Evolutionary conservation across 768 basidiomycete genomes (phyloP).

Genomic region (Xerocomellus intermedius): DNA sequence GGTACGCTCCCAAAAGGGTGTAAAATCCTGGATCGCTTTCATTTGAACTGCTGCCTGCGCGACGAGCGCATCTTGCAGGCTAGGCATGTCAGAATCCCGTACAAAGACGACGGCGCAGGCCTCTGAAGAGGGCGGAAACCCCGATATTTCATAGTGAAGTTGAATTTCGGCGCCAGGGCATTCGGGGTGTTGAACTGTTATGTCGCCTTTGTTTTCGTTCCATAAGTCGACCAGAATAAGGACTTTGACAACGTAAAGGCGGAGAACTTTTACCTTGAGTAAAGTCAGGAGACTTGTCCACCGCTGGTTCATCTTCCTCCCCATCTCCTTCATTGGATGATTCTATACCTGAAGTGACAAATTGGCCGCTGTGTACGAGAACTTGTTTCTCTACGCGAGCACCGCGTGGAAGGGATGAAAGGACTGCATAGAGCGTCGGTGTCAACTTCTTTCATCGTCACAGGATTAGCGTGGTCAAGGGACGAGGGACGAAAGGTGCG

Average conservation of each 20-base stretch:
- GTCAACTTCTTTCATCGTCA: conserved; percentile 14
- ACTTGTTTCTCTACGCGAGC: conserved; percentile 79
- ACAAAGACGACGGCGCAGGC: conserved; percentile 46
- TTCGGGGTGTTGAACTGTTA: conserved; percentile 7
- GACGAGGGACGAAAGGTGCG: neutral
- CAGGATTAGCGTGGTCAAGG: neutral
- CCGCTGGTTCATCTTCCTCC: conserved; percentile 40
- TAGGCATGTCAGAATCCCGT: conserved; percentile 26
- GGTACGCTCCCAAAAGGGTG: conserved; percentile 22
- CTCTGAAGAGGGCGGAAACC: conserved; percentile 38
- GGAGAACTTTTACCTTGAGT: conserved; percentile 37
- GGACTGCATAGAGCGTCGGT: conserved; percentile 56
- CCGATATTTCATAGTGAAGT: conserved; percentile 50
- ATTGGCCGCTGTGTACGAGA: conserved; percentile 65
- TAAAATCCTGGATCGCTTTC: conserved; percentile 12
- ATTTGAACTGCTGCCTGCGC: conserved; percentile 12
- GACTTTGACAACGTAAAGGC: neutral
- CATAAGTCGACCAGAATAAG: neutral
- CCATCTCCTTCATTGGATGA: conserved; percentile 24
- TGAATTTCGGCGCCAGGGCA: conserved; percentile 4
- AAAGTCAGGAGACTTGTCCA: conserved; percentile 38
- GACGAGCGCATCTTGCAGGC: conserved; percentile 6
- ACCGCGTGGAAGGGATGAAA: conserved; percentile 66
- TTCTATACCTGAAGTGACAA: conserved; percentile 34
- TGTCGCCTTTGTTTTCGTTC: conserved; percentile 12